These are phyloP conservation scores for Penicillium sp. DNA, from an alignment of 2,329 filamentous ascomycete genomes.

Conservation along the genomic window DNA sequence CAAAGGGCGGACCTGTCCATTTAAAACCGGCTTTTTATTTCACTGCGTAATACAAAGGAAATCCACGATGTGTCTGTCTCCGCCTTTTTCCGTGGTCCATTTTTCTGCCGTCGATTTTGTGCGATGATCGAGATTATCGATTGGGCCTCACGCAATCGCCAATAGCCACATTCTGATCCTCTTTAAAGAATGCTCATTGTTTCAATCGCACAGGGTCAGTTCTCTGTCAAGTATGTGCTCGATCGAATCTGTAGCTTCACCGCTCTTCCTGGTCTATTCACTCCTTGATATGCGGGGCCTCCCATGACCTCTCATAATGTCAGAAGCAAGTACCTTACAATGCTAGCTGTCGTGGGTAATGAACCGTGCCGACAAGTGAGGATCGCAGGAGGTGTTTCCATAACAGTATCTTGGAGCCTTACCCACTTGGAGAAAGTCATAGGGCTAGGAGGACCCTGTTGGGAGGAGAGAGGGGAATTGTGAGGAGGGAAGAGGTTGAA, in stretches of 20 bases:
- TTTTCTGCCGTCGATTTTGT: slow-evolving; percentile 5
- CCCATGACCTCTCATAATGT: too few species aligned
- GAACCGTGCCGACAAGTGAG: slow-evolving; percentile 27
- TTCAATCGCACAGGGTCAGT: slow-evolving; percentile 74
- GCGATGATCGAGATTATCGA: neutral
- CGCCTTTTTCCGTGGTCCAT: slow-evolving; percentile 8
- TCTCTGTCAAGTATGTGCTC: slow-evolving; percentile 70
- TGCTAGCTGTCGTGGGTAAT: too few species aligned
- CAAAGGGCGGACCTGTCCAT: slow-evolving; percentile 3
- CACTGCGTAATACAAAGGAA: slow-evolving; percentile 12
- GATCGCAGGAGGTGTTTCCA: slow-evolving; percentile 41
- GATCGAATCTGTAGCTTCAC: slow-evolving; percentile 77
- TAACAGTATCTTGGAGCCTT: slow-evolving; percentile 25
- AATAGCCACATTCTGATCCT: neutral
- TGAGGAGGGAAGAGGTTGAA: too few species aligned
- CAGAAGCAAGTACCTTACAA: too few species aligned
- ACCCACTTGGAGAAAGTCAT: slow-evolving; percentile 5
- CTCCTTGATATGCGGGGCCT: slow-evolving; percentile 85
- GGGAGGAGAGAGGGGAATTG: too few species aligned
- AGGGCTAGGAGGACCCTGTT: slow-evolving; percentile 33
- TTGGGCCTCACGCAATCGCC: slow-evolving; percentile 1
- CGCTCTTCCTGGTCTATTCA: slow-evolving; percentile 67
- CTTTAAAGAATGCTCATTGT: slow-evolving; percentile 50
- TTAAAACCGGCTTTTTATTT: slow-evolving; percentile 15
- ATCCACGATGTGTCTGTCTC: slow-evolving; percentile 6